phyloP scores from a whole-genome alignment of 1,284 basidiomycete species.

The Ceratobasidium theobromae region DNA sequence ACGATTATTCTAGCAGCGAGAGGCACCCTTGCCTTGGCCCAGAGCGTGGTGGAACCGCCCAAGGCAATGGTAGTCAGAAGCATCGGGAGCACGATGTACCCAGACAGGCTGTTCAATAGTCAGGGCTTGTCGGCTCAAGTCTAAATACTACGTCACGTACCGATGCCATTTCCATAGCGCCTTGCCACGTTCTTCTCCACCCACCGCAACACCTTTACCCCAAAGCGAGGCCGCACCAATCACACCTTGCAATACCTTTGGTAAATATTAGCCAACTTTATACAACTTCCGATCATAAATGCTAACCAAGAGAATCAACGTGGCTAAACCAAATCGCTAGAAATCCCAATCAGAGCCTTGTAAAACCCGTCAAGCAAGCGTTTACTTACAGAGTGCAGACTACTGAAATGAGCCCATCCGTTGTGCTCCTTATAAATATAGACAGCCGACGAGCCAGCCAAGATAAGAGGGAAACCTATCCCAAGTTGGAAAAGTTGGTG shows the following conservation, averaged over 20 bases:
- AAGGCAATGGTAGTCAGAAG: conserved; percentile 32
- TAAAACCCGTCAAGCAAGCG: background rate
- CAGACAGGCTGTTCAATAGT: conserved; percentile 21
- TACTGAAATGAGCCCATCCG: conserved; percentile 55
- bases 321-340: conserved; percentile 60
- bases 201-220: conserved; percentile 32
- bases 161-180: conserved; percentile 34
- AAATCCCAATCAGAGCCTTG: background rate
- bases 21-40: conserved; percentile 12
- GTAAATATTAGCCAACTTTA: background rate
- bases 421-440: conserved; percentile 55
- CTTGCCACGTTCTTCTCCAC: conserved; percentile 32
- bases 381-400: conserved; percentile 65
- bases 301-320: conserved; percentile 52
- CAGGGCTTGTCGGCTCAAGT: background rate
- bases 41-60: conserved; percentile 21
- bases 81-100: conserved; percentile 32
- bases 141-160: background rate
- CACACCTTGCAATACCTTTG: conserved; percentile 25
- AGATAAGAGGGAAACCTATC: conserved; percentile 56
- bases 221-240: conserved; percentile 33
- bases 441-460: conserved; percentile 57
- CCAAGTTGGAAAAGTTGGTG: conserved; percentile 62
- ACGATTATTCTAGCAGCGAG: background rate
- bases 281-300: background rate